Percentiles rank a stretch among this genome's conserved stretches.
These are phyloP conservation scores for Gnomoniopsis sp. DNA, from an alignment of 2,329 filamentous ascomycete species.

Conservation along the genomic window DNA sequence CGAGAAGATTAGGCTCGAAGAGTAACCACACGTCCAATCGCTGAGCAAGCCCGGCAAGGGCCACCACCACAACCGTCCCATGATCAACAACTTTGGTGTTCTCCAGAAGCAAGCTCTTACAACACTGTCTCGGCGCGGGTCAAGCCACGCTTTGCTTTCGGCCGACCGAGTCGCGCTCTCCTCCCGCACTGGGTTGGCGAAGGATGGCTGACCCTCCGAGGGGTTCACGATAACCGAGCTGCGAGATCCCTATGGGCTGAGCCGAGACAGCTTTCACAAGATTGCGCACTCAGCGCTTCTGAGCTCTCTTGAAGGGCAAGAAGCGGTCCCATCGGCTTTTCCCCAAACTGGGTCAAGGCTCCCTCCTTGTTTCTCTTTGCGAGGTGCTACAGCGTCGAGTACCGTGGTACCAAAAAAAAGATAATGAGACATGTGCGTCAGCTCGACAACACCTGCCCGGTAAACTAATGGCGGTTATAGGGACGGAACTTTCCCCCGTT, in stretches of 20 bases:
- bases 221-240: slow-evolving; percentile 18
- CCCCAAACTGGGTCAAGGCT: not conserved
- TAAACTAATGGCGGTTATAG: not conserved
- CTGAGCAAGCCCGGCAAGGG: too few relatives aligned
- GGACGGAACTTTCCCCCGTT: not conserved
- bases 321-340: not conserved
- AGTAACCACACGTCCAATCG: too few relatives aligned
- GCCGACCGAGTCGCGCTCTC: not conserved
- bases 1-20: too few relatives aligned
- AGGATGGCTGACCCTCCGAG: slow-evolving; percentile 7
- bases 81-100: too few relatives aligned
- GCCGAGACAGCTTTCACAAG: slow-evolving; percentile 11
- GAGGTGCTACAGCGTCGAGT: slow-evolving; percentile 7
- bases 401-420: slow-evolving; percentile 5
- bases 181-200: not conserved
- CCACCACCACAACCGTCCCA: too few relatives aligned
- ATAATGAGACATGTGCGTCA: slow-evolving; percentile 5
- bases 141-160: slow-evolving; percentile 8
- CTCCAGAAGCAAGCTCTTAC: too few relatives aligned
- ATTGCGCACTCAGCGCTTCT: slow-evolving; percentile 8
- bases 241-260: slow-evolving; percentile 14
- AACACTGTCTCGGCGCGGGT: not conserved
- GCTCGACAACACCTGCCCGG: not conserved
- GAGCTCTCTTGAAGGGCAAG: not conserved
- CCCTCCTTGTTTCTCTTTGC: slow-evolving; percentile 3